Percentiles rank a stretch among this genome's conserved stretches.
phyloP scores from a whole-genome alignment of 140 eudicot species.

The Cichorium intybus region DNA sequence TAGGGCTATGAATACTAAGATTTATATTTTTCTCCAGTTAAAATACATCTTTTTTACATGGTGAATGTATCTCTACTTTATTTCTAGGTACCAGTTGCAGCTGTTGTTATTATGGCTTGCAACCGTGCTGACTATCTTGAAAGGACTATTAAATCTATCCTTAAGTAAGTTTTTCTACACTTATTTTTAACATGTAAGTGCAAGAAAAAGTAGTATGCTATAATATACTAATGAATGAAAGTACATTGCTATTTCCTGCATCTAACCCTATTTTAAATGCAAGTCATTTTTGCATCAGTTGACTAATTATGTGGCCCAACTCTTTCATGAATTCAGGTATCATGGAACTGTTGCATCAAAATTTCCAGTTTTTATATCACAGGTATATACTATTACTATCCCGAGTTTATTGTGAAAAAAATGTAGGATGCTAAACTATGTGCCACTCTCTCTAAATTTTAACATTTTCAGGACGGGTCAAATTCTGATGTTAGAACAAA shows the following conservation, averaged over 20 bases:
- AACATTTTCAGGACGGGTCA: slow-evolving; percentile 69
- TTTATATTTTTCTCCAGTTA: not conserved
- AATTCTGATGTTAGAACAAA: slow-evolving; percentile 65
- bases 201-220: not conserved
- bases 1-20: slow-evolving; percentile 20
- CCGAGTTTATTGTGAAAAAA: not conserved
- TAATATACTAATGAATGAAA: too few species aligned
- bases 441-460: not conserved
- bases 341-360: slow-evolving; percentile 73
- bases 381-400: slow-evolving; percentile 41
- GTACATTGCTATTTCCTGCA: too few species aligned
- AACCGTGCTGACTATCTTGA: slow-evolving; percentile 98
- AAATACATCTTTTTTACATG: not conserved
- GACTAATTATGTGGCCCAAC: slow-evolving; percentile 9
- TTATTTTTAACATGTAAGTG: not conserved
- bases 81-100: slow-evolving; percentile 84
- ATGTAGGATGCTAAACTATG: not conserved
- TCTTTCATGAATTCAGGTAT: slow-evolving; percentile 45
- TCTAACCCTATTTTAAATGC: not conserved
- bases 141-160: slow-evolving; percentile 80
- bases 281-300: slow-evolving; percentile 9
- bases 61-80: slow-evolving; percentile 7
- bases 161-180: slow-evolving; percentile 52
- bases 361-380: slow-evolving; percentile 94
- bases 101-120: slow-evolving; percentile 97